phyloP scores from a whole-genome alignment of 2,329 filamentous ascomycete species.

The Xylaria sp. region DNA sequence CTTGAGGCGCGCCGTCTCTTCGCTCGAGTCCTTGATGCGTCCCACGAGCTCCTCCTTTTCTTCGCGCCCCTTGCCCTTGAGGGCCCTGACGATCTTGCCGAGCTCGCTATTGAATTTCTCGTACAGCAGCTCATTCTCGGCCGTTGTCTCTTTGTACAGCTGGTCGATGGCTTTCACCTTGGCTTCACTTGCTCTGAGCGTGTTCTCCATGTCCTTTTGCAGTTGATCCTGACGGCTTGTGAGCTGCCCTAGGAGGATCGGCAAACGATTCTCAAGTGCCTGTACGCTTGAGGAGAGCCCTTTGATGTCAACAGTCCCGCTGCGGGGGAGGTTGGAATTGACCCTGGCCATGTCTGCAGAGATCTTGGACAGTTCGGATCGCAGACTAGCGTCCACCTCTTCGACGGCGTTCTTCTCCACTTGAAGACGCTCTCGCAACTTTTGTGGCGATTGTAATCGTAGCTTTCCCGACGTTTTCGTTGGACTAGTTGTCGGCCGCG shows the following conservation, averaged over 20 bases:
- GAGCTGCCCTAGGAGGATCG: slow-evolving; percentile 63
- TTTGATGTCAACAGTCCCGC: slow-evolving; percentile 50
- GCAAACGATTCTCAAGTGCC: slow-evolving; percentile 71
- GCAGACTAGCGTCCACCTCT: slow-evolving; percentile 70
- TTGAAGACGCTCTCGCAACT: slow-evolving; percentile 82
- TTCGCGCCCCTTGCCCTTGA: slow-evolving; percentile 73
- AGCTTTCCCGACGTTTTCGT: slow-evolving; percentile 59
- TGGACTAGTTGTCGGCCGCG: slow-evolving; percentile 45
- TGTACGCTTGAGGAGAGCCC: slow-evolving; percentile 63
- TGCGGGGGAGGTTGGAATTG: slow-evolving; percentile 48
- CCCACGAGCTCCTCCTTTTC: slow-evolving; percentile 79
- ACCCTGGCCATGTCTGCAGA: slow-evolving; percentile 75
- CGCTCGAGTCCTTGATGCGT: slow-evolving; percentile 73
- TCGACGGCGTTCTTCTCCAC: slow-evolving; percentile 78
- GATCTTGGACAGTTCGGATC: slow-evolving; percentile 79
- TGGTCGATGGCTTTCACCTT: slow-evolving; percentile 85
- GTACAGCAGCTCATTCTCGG: slow-evolving; percentile 92
- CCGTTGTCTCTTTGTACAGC: slow-evolving; percentile 83
- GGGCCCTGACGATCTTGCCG: slow-evolving; percentile 77
- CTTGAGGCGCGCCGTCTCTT: slow-evolving; percentile 77
- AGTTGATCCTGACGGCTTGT: slow-evolving; percentile 66
- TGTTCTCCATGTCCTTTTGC: slow-evolving; percentile 72
- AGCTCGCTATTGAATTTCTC: slow-evolving; percentile 92
- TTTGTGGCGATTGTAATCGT: slow-evolving; percentile 73
- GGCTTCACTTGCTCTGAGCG: slow-evolving; percentile 74